A percentile compares a stretch with the other conserved stretches of the same genome.
Conservation (phyloP, 192 early-diverging fungal genomes). For the Podila minutissima region DNA sequence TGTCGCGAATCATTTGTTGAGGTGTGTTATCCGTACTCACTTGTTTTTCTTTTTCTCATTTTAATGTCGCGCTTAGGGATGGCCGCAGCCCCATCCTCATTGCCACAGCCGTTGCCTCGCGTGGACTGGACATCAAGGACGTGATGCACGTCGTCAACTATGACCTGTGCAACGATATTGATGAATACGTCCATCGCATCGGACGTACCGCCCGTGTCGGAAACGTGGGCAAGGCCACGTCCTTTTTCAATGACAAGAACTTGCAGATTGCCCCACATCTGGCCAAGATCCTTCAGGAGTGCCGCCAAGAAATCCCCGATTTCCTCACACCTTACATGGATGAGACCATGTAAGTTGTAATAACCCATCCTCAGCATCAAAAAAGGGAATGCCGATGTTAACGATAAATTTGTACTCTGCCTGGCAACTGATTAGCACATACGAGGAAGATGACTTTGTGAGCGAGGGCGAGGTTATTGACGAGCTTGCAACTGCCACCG, state of each 20-base stretch:
- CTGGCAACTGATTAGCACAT: slow-evolving; percentile 6
- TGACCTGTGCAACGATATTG: slow-evolving; percentile 83
- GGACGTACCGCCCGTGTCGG: slow-evolving; percentile 76
- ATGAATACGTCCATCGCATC: slow-evolving; percentile 90
- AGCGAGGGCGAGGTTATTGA: slow-evolving; percentile 1
- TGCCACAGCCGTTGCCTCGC: slow-evolving; percentile 91
- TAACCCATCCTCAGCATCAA: no score
- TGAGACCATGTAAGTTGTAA: slow-evolving; percentile 11
- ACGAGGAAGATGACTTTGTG: slow-evolving; percentile 23
- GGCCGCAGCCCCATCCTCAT: slow-evolving; percentile 74
- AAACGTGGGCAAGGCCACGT: slow-evolving; percentile 64
- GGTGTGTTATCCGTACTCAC: neutral
- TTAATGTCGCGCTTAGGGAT: slow-evolving; percentile 11
- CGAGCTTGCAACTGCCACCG: neutral
- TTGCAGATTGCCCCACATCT: slow-evolving; percentile 52
- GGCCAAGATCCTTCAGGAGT: slow-evolving; percentile 63
- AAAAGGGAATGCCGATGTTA: no score
- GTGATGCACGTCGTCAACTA: slow-evolving; percentile 91
- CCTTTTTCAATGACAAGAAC: slow-evolving; percentile 61
- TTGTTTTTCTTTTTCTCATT: neutral
- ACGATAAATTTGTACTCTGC: neutral
- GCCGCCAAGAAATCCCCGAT: slow-evolving; percentile 66
- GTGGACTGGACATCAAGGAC: slow-evolving; percentile 91
- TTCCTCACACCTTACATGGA: slow-evolving; percentile 45
- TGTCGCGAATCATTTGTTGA: neutral